Conservation (phyloP, 2,329 filamentous ascomycete species). For the Sporothrix euskadiensis region DNA sequence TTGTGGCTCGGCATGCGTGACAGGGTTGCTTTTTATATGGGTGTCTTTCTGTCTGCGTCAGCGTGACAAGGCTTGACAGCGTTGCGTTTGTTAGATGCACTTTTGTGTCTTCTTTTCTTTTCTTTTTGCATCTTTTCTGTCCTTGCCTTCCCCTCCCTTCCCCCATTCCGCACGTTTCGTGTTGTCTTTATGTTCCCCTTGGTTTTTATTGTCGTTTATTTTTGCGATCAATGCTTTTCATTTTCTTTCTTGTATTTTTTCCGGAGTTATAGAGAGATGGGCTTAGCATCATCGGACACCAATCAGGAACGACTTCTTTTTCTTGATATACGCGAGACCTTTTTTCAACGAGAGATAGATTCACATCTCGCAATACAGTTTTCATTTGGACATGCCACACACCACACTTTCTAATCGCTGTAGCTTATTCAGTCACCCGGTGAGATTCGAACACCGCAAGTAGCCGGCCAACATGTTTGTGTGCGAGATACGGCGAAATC, state of each 20-base stretch:
- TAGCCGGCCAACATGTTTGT: background rate
- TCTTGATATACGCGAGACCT: background rate
- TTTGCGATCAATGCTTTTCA: background rate
- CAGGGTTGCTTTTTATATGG: background rate
- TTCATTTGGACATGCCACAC: background rate
- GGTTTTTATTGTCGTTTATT: background rate
- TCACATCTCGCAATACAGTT: slow-evolving; percentile 7
- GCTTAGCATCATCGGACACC: background rate
- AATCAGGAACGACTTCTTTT: background rate
- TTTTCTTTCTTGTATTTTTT: background rate
- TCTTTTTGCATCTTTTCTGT: background rate
- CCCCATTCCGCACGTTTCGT: background rate
- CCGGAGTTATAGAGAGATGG: slow-evolving; percentile 11
- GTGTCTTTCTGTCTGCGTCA: background rate
- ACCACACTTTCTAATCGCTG: too few species aligned
- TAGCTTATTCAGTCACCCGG: background rate
- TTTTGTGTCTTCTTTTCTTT: background rate
- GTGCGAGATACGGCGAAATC: background rate
- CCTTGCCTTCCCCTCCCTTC: background rate
- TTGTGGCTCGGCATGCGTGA: background rate
- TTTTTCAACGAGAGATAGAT: background rate
- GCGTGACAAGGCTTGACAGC: background rate
- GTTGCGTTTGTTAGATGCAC: background rate
- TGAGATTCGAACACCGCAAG: background rate
- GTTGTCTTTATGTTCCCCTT: background rate